Conservation (phyloP, 257 asterid genomes). For the Vinca minor region DNA sequence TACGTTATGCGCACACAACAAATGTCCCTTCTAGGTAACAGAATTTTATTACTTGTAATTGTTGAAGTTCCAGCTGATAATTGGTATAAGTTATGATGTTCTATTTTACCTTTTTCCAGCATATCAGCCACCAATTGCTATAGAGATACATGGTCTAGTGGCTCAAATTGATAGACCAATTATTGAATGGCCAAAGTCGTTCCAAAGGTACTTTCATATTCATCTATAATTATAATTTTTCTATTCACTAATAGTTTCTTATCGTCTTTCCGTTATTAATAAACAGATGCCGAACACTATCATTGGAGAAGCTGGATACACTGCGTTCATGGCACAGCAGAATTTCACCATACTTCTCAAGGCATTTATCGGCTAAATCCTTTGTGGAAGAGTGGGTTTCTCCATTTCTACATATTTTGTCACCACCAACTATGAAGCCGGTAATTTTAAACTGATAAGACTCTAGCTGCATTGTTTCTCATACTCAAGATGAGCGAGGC, state of each 20-base stretch:
- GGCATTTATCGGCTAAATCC: constrained; percentile 78
- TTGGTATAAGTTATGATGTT: constrained; percentile 16
- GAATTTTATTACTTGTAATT: constrained; percentile 17
- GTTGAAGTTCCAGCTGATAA: constrained; percentile 4
- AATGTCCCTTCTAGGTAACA: constrained; percentile 75
- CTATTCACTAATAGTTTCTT: constrained; percentile 6
- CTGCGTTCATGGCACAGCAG: constrained; percentile 67
- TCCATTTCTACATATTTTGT: constrained; percentile 68
- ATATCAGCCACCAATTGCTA: constrained; percentile 80
- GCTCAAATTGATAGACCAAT: constrained; percentile 73
- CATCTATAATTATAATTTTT: background rate
- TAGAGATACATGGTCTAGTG: constrained; percentile 53
- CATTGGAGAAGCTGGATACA: constrained; percentile 67
- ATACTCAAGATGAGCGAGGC: background rate
- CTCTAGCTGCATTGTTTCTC: background rate
- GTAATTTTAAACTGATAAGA: constrained; percentile 31
- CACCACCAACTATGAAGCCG: constrained; percentile 84
- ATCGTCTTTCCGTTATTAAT: constrained; percentile 16
- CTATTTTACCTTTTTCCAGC: constrained; percentile 39
- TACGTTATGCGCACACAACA: constrained; percentile 74
- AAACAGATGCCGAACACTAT: constrained; percentile 49
- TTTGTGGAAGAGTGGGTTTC: constrained; percentile 77
- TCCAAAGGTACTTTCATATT: constrained; percentile 53
- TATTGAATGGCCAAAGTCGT: constrained; percentile 94
- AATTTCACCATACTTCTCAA: constrained; percentile 66